Conservation (phyloP, 73 alveolate genomes). For the Paramecium octaurelia region DNA sequence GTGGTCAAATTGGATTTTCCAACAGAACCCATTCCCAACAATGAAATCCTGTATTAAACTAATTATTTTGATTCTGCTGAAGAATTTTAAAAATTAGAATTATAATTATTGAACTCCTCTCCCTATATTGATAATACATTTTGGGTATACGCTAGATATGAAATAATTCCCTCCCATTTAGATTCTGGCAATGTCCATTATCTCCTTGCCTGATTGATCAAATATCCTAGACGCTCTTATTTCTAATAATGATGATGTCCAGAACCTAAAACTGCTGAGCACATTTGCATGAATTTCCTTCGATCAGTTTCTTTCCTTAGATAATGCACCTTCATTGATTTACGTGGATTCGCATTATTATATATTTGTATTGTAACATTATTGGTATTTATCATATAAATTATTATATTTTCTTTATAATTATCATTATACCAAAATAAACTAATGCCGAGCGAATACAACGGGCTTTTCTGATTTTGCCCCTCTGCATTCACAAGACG, state of each 20-base stretch:
- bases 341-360: not conserved
- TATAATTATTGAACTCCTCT: not conserved
- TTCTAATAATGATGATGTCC: not conserved
- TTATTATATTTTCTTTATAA: not conserved
- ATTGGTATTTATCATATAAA: not conserved
- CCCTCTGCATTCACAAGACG: too few relatives aligned
- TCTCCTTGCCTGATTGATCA: constrained; percentile 27
- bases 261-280: constrained; percentile 9
- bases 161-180: not conserved
- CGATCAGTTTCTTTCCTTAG: not conserved
- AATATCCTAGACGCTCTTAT: constrained; percentile 6
- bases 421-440: not conserved
- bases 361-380: constrained; percentile 4
- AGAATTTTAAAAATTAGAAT: constrained; percentile 3
- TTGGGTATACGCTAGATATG: not conserved
- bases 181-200: not conserved
- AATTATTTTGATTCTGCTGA: not conserved
- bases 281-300: constrained; percentile 8
- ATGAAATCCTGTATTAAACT: not conserved
- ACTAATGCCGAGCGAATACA: not conserved
- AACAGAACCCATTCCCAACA: constrained; percentile 50
- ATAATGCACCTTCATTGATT: constrained; percentile 15
- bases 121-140: not conserved
- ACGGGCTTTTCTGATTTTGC: not conserved
- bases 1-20: constrained; percentile 49